Evolutionary conservation across 441 rosid species (phyloP), one percentile per base, ranked within the genome.

Genomic region (Erodium chrysanthum): DNA sequence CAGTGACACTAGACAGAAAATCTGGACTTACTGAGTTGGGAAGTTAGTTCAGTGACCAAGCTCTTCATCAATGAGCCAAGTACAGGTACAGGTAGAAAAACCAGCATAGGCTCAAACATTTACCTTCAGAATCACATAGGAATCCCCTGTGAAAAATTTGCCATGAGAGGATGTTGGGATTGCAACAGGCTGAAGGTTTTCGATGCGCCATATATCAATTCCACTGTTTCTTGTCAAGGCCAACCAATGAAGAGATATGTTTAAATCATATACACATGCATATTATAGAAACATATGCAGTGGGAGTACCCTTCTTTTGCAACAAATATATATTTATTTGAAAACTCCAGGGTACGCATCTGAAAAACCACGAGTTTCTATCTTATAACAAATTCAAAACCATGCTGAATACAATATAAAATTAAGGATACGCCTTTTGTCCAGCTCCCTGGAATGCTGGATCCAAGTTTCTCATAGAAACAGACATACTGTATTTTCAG

Each of bases 361-460:
- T 44, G 5, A 44, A 37, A 56, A 56, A 17, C 14, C 14, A 21
- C 10, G 25, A 68, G 11, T 67, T 72, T 66, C 75, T 76, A 56
- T 56, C 61, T 56, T 8, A 20, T 8, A 21, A 21, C 29, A 56
- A 20, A 20, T 8, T 27, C 20, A 18, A 18, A 52, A 20, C 11
- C 23, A 33, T 22, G 21, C 69, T 2, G 17, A 35, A 73, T 63
- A 29, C 48, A 7, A 15, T 22, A 73, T 56, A 62, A 5, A 21
- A 42, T 10, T 64, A 77, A 86, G 96, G 91, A 91, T 94, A 94
- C 99, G 77, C 74, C 86, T 87, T 89, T 79, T 91, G 97, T n/a
- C 99, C 99, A 29, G 78, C 91, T 79, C 97, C 97, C 75, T 90
- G 97, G 78, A 95, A 94, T 52, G 96, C 96, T 77, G 96, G 97